Evolutionary conservation across 441 rosid genomes (phyloP).

Genomic region (Flueggea neowawraea): DNA sequence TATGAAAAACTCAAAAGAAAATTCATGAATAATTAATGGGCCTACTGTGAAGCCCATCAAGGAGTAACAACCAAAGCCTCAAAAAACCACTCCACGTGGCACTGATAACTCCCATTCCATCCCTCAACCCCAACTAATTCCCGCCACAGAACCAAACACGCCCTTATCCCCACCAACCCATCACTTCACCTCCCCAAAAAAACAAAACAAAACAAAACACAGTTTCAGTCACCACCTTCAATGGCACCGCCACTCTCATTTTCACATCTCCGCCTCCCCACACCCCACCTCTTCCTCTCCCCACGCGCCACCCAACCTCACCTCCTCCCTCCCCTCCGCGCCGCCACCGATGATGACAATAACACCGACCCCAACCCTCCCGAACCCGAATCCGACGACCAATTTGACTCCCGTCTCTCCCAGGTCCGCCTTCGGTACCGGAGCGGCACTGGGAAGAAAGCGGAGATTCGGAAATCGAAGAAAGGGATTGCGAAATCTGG

Average conservation of each 20-base stretch:
- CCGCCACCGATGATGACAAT: slow-evolving; percentile 30
- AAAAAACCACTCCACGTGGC: neutral
- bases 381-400: slow-evolving; percentile 31
- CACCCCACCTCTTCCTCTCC: slow-evolving; percentile 4
- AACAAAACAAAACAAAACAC: no score
- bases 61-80: no score
- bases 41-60: no score
- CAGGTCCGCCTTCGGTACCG: slow-evolving; percentile 59
- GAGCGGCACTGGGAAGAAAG: slow-evolving; percentile 81
- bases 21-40: no score
- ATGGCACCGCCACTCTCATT: slow-evolving; percentile 32
- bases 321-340: slow-evolving; percentile 24
- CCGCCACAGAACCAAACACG: no score
- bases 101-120: neutral
- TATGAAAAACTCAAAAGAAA: no score
- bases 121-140: no score
- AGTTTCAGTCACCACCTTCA: neutral
- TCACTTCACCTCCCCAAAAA: no score
- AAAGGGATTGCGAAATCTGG: slow-evolving; percentile 33
- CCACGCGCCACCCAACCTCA: slow-evolving; percentile 11
- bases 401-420: slow-evolving; percentile 70
- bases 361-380: slow-evolving; percentile 25
- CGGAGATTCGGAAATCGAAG: slow-evolving; percentile 58
- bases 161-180: no score
- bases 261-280: slow-evolving; percentile 31